Conservation (phyloP, 495 filamentous ascomycete genomes). For the Hyaloscypha finlandica region DNA sequence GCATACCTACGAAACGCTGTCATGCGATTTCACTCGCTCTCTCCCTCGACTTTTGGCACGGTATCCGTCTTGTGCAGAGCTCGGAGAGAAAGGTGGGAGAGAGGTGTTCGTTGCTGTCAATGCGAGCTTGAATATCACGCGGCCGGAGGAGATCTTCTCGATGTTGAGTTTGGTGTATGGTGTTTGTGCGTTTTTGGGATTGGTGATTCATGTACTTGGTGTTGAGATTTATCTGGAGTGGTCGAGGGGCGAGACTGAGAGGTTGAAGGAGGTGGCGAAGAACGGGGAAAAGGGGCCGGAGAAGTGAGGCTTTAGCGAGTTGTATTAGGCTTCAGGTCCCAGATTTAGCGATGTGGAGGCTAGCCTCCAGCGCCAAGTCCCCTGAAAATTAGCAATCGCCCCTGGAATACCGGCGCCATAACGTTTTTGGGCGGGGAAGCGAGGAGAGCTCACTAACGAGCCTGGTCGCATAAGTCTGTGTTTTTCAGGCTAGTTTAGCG, state of each 20-base stretch:
- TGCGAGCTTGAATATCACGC: conserved; percentile 2
- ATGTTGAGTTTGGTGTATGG: conserved; percentile 9
- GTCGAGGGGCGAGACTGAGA: conserved; percentile 4
- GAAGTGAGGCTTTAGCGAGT: background rate
- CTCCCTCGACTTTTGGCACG: background rate
- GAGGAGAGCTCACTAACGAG: too few relatives aligned
- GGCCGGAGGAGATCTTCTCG: conserved; percentile 12
- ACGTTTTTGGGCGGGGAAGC: too few relatives aligned
- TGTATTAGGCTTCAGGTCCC: too few relatives aligned
- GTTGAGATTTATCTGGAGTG: conserved; percentile 9
- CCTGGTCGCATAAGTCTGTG: too few relatives aligned
- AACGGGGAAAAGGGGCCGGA: background rate
- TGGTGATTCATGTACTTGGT: conserved; percentile 4
- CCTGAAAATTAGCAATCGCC: too few relatives aligned
- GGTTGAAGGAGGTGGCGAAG: conserved; percentile 1
- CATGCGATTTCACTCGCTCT: background rate
- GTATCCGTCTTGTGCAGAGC: background rate
- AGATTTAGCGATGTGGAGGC: too few relatives aligned
- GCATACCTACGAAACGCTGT: background rate
- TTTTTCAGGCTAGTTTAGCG: too few relatives aligned
- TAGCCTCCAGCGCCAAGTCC: background rate
- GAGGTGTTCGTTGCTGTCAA: conserved; percentile 8
- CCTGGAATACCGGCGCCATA: too few relatives aligned
- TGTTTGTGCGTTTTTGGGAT: background rate
- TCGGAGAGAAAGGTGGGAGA: background rate